Percentiles rank a stretch among this genome's conserved stretches.
Evolutionary conservation across 2,329 filamentous ascomycete species (phyloP).

Genomic region (Talaromyces sp.): DNA sequence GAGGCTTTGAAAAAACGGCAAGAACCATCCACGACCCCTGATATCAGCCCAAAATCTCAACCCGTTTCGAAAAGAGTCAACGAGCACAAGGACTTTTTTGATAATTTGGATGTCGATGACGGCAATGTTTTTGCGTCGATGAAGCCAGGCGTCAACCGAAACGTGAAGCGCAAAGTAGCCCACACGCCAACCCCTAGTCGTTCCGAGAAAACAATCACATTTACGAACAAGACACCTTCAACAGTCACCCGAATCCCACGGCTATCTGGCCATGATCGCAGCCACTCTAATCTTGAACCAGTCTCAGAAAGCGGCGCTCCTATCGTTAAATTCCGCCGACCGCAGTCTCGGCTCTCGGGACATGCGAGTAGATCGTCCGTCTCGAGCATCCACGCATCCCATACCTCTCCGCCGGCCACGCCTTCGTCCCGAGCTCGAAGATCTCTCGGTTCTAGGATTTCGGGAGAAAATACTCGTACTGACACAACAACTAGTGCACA

Average conservation of each 20-base stretch:
- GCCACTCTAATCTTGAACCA: conserved; percentile 74
- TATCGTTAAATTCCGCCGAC: conserved; percentile 57
- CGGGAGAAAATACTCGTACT: conserved; percentile 31
- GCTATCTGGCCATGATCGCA: conserved; percentile 66
- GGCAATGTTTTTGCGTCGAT: conserved; percentile 74
- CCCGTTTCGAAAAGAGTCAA: conserved; percentile 18
- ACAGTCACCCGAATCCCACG: conserved; percentile 70
- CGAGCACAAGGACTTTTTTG: conserved; percentile 70
- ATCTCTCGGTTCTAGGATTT: conserved; percentile 46
- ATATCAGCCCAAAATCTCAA: conserved; percentile 25
- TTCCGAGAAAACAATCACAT: conserved; percentile 80
- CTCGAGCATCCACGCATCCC: conserved; percentile 48
- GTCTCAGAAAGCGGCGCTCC: conserved; percentile 85
- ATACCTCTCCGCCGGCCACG: conserved; percentile 49
- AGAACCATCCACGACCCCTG: conserved; percentile 35
- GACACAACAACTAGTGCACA: conserved; percentile 53
- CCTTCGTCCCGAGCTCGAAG: conserved; percentile 55
- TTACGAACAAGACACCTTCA: conserved; percentile 70
- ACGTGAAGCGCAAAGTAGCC: conserved; percentile 78
- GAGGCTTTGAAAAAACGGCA: conserved; percentile 71
- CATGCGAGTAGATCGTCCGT: conserved; percentile 68
- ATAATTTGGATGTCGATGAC: conserved; percentile 80
- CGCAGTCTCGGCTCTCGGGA: conserved; percentile 60
- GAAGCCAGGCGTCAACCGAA: conserved; percentile 82
- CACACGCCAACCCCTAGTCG: conserved; percentile 62